These are phyloP conservation scores for Beauveria asiatica DNA, from an alignment of 2,329 filamentous ascomycete species.

Conservation along the genomic window DNA sequence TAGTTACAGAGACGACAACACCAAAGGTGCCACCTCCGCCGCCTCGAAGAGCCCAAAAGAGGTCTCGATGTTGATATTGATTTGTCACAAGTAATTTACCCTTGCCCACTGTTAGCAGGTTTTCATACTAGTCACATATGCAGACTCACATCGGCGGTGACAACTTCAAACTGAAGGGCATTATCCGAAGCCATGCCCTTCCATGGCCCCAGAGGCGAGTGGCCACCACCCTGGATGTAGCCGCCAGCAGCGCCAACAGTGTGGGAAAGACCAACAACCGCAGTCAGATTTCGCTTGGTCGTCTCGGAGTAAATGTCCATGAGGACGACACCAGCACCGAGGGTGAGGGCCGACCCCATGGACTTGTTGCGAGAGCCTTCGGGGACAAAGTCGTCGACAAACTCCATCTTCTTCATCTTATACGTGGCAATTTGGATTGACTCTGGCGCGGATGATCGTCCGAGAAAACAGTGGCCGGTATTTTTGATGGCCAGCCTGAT, in stretches of 20 bases:
- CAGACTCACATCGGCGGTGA: slow-evolving; percentile 24
- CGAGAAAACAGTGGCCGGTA: slow-evolving; percentile 28
- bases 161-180: slow-evolving; percentile 25
- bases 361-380: background rate
- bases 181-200: slow-evolving; percentile 28
- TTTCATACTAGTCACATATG: background rate
- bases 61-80: slow-evolving; percentile 27
- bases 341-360: slow-evolving; percentile 19
- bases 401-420: slow-evolving; percentile 21
- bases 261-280: slow-evolving; percentile 21
- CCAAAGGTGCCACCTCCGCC: slow-evolving; percentile 37
- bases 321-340: slow-evolving; percentile 21
- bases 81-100: slow-evolving; percentile 24
- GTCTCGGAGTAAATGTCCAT: slow-evolving; percentile 19
- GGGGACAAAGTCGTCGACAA: slow-evolving; percentile 19
- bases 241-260: slow-evolving; percentile 23
- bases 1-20: slow-evolving; percentile 32
- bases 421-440: slow-evolving; percentile 28
- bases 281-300: slow-evolving; percentile 15
- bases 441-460: slow-evolving; percentile 23
- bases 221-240: slow-evolving; percentile 26
- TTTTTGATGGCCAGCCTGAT: slow-evolving; percentile 27
- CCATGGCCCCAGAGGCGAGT: slow-evolving; percentile 23
- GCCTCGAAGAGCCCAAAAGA: slow-evolving; percentile 39
- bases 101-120: slow-evolving; percentile 3